A percentile compares a stretch with the other conserved stretches of the same genome.
Conservation (phyloP, 2,329 filamentous ascomycete species). For the Apiospora pterosperma region DNA sequence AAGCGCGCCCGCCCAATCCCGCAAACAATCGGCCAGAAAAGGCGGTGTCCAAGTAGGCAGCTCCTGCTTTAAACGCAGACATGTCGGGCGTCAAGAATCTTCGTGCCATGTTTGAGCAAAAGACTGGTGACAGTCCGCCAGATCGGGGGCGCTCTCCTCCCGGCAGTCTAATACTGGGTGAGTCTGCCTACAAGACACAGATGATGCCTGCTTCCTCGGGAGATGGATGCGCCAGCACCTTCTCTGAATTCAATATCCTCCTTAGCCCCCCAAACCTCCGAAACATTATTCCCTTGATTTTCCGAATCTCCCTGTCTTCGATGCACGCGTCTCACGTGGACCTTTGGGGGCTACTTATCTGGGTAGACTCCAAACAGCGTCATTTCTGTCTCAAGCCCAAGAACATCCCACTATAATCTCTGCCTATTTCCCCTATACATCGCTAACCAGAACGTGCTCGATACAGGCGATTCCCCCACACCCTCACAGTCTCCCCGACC, state of each 20-base stretch:
- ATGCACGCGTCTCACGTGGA: not conserved
- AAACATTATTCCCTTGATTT: not conserved
- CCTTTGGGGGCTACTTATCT: not conserved
- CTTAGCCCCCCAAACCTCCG: not conserved
- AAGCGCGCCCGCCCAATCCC: not conserved
- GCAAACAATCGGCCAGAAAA: not conserved
- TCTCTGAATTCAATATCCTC: not conserved
- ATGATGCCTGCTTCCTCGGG: not conserved
- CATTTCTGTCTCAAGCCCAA: not conserved
- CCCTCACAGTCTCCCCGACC: conserved; percentile 55
- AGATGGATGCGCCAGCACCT: not conserved
- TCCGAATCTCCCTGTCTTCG: not conserved
- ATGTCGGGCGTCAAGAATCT: conserved; percentile 73
- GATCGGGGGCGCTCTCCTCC: conserved; percentile 64
- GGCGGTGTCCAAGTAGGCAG: not conserved
- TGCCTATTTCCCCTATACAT: conserved; percentile 7
- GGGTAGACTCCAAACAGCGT: not conserved
- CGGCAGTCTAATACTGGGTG: conserved; percentile 28
- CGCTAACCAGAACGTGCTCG: conserved; percentile 27
- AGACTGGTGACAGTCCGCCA: conserved; percentile 60
- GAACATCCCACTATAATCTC: not conserved
- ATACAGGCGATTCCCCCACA: conserved; percentile 30
- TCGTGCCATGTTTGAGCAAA: conserved; percentile 77
- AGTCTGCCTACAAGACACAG: conserved; percentile 18
- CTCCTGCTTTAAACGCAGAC: conserved; percentile 21